Evolutionary conservation across 2,329 filamentous ascomycete species (phyloP).

Genomic region (Colletotrichum simmondsii): DNA sequence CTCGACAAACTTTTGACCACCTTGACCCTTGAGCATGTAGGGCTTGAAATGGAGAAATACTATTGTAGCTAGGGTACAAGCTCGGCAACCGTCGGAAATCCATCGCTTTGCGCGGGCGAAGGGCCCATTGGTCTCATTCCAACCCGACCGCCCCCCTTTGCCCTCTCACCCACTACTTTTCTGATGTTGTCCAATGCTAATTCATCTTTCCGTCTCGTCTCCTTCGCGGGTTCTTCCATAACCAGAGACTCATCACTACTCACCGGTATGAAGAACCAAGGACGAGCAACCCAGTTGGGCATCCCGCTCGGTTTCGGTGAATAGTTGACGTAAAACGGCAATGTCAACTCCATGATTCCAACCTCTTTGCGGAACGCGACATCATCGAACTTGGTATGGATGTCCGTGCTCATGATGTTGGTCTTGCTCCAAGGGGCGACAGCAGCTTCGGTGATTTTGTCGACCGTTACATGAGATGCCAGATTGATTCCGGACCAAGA

Average conservation of each 20-base stretch:
- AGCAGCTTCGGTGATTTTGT: neutral
- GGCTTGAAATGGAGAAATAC: neutral
- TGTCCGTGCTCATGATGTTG: neutral
- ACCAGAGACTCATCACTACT: neutral
- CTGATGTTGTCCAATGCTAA: neutral
- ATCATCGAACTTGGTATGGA: neutral
- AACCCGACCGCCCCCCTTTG: neutral
- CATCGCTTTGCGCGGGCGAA: neutral
- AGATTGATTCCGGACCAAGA: neutral
- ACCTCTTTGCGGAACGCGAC: neutral
- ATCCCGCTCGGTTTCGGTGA: neutral
- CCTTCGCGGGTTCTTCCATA: neutral
- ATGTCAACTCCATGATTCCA: neutral
- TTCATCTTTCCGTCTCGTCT: neutral
- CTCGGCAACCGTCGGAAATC: neutral
- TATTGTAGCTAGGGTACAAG: neutral
- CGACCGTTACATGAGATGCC: neutral
- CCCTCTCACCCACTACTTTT: neutral
- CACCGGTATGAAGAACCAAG: slow-evolving; percentile 8
- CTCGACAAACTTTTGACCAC: neutral
- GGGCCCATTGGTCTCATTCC: neutral
- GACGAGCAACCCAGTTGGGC: neutral
- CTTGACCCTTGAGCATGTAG: neutral
- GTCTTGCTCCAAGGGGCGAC: neutral
- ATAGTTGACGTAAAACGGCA: slow-evolving; percentile 15